Evolutionary conservation across 352 stramenopile genomes (phyloP).

Genomic region (Globisporangium carolinianum): DNA sequence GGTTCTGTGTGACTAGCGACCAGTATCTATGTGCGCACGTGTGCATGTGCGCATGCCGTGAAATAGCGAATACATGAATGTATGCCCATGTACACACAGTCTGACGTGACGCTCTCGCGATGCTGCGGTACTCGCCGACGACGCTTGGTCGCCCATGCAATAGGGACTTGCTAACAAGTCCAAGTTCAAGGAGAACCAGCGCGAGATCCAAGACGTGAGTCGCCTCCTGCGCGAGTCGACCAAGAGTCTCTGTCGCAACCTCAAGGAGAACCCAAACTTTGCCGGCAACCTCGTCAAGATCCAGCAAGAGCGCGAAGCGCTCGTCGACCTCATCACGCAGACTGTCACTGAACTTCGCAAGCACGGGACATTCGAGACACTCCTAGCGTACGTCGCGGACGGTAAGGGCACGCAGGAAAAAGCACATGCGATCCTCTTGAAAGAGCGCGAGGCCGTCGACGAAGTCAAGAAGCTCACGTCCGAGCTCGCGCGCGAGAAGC

Average conservation of each 20-base stretch:
- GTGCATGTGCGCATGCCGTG: neutral
- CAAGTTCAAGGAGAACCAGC: slow-evolving; percentile 91
- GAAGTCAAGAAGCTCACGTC: slow-evolving; percentile 81
- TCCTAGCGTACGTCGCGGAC: slow-evolving; percentile 71
- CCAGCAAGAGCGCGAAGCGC: slow-evolving; percentile 79
- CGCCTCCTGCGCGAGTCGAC: slow-evolving; percentile 85
- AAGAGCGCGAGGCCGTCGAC: slow-evolving; percentile 81
- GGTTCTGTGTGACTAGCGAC: neutral
- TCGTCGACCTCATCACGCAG: slow-evolving; percentile 69
- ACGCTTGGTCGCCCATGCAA: neutral
- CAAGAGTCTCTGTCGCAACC: slow-evolving; percentile 88
- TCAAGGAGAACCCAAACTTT: slow-evolving; percentile 93
- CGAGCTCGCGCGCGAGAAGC: slow-evolving; percentile 72
- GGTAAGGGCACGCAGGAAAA: slow-evolving; percentile 72
- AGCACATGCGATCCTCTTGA: slow-evolving; percentile 74
- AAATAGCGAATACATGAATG: too few relatives aligned
- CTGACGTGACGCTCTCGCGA: too few relatives aligned
- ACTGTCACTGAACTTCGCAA: slow-evolving; percentile 68
- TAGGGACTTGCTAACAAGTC: slow-evolving; percentile 87
- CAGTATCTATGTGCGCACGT: neutral
- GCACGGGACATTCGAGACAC: slow-evolving; percentile 63
- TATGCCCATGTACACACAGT: too few relatives aligned
- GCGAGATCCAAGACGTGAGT: slow-evolving; percentile 90
- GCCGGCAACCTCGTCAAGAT: slow-evolving; percentile 90
- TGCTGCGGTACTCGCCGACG: too few relatives aligned